phyloP scores from a whole-genome alignment of 441 rosid genomes.

The Geranium incanum region DNA sequence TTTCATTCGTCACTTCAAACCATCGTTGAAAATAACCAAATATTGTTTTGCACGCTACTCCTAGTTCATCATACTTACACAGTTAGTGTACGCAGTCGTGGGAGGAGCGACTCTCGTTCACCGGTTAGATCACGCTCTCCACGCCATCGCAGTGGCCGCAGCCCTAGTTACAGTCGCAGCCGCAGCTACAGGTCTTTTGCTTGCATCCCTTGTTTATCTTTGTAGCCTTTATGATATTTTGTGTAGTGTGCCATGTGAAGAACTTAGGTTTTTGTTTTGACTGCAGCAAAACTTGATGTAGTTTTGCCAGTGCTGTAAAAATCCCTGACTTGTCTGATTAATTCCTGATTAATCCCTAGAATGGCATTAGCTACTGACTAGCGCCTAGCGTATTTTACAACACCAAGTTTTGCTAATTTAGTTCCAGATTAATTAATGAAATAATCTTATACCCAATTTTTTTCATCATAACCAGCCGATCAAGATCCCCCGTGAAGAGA shows the following conservation, averaged over 20 bases:
- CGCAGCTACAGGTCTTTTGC: conserved; percentile 46
- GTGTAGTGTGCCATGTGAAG: no score
- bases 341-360: no score
- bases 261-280: no score
- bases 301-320: no score
- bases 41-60: not conserved
- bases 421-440: not conserved
- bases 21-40: not conserved
- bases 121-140: conserved; percentile 41
- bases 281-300: no score
- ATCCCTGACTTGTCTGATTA: no score
- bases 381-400: no score
- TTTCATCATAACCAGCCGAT: conserved; percentile 31
- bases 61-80: not conserved
- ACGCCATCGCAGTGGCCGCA: conserved; percentile 53
- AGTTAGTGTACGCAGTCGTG: conserved; percentile 26
- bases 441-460: no score
- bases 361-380: no score
- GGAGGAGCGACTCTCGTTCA: conserved; percentile 56
- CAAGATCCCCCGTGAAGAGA: conserved; percentile 58
- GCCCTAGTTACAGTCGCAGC: conserved; percentile 51
- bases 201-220: not conserved
- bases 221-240: not conserved
- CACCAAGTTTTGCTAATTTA: not conserved
- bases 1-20: not conserved